These are phyloP conservation scores for Pulveroboletus sp. DNA, from an alignment of 768 basidiomycete genomes.

Conservation along the genomic window DNA sequence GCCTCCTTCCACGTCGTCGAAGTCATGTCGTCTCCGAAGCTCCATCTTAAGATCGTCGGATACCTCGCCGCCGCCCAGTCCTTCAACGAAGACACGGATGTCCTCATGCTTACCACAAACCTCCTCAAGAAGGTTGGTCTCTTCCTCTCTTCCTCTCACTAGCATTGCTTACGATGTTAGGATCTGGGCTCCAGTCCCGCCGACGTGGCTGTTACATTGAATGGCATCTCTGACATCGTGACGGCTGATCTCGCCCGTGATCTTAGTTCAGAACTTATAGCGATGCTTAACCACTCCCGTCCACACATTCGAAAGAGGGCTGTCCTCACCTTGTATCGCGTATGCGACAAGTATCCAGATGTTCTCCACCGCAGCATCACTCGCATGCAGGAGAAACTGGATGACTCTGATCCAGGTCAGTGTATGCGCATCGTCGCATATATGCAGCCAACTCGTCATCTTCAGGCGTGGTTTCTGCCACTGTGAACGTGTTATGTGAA, in stretches of 20 bases:
- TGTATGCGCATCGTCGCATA: background rate
- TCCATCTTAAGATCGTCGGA: conserved; percentile 92
- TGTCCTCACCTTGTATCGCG: conserved; percentile 76
- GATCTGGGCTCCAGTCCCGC: conserved; percentile 75
- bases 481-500: conserved; percentile 93
- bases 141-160: background rate
- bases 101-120: conserved; percentile 96
- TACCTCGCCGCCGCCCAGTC: conserved; percentile 92
- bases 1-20: conserved; percentile 97
- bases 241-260: conserved; percentile 90
- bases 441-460: background rate
- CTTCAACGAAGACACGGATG: conserved; percentile 92
- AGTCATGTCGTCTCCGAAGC: conserved; percentile 91
- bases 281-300: conserved; percentile 87
- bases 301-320: conserved; percentile 89
- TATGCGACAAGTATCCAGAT: conserved; percentile 80
- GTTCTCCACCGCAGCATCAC: conserved; percentile 59
- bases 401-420: conserved; percentile 70
- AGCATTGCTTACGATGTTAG: conserved; percentile 37
- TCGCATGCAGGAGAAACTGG: conserved; percentile 74
- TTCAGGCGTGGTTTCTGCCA: conserved; percentile 86
- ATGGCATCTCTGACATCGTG: conserved; percentile 80
- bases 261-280: conserved; percentile 76
- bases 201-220: conserved; percentile 72
- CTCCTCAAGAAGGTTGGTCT: conserved; percentile 80